Evolutionary conservation across 1,139 yeast species (phyloP), one percentile per base, ranked within the genome.

Genomic region (Taiozyma onychis): DNA sequence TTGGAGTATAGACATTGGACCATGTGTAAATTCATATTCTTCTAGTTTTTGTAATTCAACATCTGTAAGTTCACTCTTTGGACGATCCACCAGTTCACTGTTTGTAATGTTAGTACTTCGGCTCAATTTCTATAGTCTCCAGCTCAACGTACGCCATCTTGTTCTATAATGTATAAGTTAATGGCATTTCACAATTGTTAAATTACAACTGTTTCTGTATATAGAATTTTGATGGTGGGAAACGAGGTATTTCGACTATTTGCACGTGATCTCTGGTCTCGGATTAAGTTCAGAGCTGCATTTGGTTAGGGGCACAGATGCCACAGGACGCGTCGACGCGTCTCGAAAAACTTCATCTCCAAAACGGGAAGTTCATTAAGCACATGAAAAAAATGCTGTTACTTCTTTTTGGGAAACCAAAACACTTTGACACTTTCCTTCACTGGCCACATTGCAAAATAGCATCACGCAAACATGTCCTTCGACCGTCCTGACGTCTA

Each of bases 21-120:
- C 99, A 68, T 89, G 83, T 51, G 81, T 75, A 64, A 89, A 88
- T 67, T 93, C 98, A 64, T 85, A 90, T 63, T 91, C 97, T 67
- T 93, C 98, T 43, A 90, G 74, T 60, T 81, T 84, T 50, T 81
- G 84, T 45, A 89, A 79, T 66, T 93, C 98, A 34, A 77, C 77
- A 60, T 86, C 90, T 6, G 90, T 81, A 50, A 91, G 77, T 61
- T 91, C 97, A 6, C 89, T 77, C 55, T 87, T 79, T 21, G 93
- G 89, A 57, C 85, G 80, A 61, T 84, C 86, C 53, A 80, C 70
- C 44, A 85, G 72, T 52, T 83, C 89, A 50, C 89, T 83, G 37
- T n/a, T 22, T 13, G 4, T 5, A 13, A 22, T 35, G 57, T 54
- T 57, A 57, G 57, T 52, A 48, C 3, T 41, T 11, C 2, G 6